Conservation (phyloP, 2,329 filamentous ascomycete species). For the Beauveria rudraprayagi region DNA sequence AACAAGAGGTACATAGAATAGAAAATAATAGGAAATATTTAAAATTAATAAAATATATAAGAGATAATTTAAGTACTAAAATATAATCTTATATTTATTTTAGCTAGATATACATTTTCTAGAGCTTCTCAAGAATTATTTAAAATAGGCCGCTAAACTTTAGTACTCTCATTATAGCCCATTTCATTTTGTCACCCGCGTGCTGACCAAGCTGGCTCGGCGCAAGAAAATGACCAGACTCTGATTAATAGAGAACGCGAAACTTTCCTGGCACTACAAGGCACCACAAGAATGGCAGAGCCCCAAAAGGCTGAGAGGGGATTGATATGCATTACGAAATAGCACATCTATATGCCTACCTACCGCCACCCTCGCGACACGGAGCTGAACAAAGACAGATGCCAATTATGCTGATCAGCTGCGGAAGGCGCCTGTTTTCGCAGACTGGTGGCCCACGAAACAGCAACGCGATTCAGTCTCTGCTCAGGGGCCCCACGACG, state of each 20-base stretch:
- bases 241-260: too few relatives aligned
- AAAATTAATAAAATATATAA: too few relatives aligned
- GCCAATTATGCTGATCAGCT: neutral
- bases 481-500: neutral
- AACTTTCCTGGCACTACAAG: neutral
- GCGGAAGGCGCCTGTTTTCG: neutral
- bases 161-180: too few relatives aligned
- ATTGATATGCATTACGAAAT: neutral
- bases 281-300: neutral
- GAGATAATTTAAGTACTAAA: too few relatives aligned
- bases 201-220: neutral
- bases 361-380: neutral
- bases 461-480: slow-evolving; percentile 4
- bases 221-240: neutral
- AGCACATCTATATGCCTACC: neutral
- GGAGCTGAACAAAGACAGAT: neutral
- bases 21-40: too few relatives aligned
- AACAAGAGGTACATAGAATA: too few relatives aligned
- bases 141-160: too few relatives aligned
- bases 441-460: neutral
- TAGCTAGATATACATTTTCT: too few relatives aligned
- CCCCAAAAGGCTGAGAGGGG: neutral
- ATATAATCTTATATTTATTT: too few relatives aligned
- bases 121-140: too few relatives aligned
- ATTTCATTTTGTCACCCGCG: too few relatives aligned